A percentile compares a stretch with the other conserved stretches of the same genome.
Conservation (phyloP, 257 asterid genomes). For the Lantana camara region DNA sequence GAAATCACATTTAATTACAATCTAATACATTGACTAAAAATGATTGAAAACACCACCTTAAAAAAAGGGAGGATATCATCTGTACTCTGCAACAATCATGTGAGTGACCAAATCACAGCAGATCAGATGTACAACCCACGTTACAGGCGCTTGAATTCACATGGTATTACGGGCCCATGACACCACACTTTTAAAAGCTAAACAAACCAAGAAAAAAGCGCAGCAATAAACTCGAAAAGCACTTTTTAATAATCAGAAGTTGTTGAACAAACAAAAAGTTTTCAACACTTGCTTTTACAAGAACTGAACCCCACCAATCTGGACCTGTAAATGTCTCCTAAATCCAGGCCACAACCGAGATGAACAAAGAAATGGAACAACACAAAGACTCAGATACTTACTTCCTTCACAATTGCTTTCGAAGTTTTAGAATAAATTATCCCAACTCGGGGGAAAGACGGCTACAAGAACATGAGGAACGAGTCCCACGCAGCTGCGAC, state of each 20-base stretch:
- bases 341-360: conserved; percentile 32
- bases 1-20: no score
- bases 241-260: conserved; percentile 15
- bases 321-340: conserved; percentile 29
- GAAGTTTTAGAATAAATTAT: conserved; percentile 16
- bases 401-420: conserved; percentile 39
- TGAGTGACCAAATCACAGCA: no score
- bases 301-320: conserved; percentile 29
- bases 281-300: conserved; percentile 37
- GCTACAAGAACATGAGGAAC: conserved; percentile 40
- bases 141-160: conserved; percentile 1
- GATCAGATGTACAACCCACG: background rate
- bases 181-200: background rate
- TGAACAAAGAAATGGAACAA: conserved; percentile 8
- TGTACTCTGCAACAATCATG: no score
- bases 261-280: conserved; percentile 43
- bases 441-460: conserved; percentile 16
- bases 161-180: conserved; percentile 7
- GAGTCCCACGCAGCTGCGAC: conserved; percentile 68
- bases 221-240: conserved; percentile 8
- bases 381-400: conserved; percentile 26
- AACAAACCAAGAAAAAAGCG: conserved; percentile 24
- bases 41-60: no score
- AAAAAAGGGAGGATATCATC: no score
- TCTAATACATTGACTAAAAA: no score